Percentiles rank a stretch among this genome's conserved stretches.
Conservation (phyloP, 73 alveolate species). For the Blepharisma stoltei region DNA sequence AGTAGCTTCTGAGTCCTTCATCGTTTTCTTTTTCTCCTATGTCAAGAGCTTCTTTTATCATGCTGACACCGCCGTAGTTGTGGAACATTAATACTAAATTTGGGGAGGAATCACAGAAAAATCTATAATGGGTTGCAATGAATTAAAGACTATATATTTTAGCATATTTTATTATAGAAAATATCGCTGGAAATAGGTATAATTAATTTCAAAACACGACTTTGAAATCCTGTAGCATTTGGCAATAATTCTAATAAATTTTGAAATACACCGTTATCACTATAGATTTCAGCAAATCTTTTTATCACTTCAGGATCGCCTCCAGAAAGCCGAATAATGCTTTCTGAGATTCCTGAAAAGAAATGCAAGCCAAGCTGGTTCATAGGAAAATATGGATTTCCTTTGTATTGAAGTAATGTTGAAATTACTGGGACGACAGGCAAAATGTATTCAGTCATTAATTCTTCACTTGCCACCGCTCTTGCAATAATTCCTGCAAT, state of each 20-base stretch:
- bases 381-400: neutral
- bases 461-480: conserved; percentile 46
- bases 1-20: neutral
- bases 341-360: conserved; percentile 19
- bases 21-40: conserved; percentile 6
- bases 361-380: conserved; percentile 7
- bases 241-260: neutral
- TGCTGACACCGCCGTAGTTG: neutral
- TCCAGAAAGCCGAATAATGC: conserved; percentile 6
- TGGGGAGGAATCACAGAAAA: neutral
- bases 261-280: neutral
- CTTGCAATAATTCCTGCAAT: conserved; percentile 38
- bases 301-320: neutral
- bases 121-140: too few relatives aligned
- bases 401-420: neutral
- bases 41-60: neutral
- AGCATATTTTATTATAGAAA: too few relatives aligned
- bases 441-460: conserved; percentile 32
- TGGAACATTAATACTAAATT: conserved; percentile 21
- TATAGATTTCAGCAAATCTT: neutral
- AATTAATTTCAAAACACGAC: neutral
- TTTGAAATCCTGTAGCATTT: neutral
- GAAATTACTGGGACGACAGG: conserved; percentile 49
- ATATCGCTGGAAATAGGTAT: too few relatives aligned
- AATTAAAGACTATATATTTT: too few relatives aligned